phyloP scores from a whole-genome alignment of 2,329 filamentous ascomycete genomes.

The Ophiostoma montium region DNA sequence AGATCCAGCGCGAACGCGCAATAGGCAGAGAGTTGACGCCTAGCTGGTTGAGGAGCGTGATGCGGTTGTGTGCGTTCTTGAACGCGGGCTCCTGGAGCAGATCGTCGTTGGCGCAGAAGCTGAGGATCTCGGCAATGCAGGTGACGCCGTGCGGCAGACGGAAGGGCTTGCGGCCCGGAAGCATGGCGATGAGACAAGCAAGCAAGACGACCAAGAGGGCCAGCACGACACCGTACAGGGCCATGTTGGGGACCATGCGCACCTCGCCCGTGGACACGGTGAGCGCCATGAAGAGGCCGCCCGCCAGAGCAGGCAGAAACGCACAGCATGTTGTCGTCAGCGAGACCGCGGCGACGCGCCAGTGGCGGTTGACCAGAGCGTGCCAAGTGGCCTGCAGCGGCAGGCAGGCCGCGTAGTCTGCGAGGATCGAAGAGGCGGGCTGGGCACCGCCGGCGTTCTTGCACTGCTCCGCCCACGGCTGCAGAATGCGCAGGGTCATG shows the following conservation, averaged over 20 bases:
- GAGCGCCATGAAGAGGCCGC: constrained; percentile 61
- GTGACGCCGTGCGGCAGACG: constrained; percentile 60
- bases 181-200: constrained; percentile 44
- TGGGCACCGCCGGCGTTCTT: constrained; percentile 37
- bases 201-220: constrained; percentile 58
- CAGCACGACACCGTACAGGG: constrained; percentile 60
- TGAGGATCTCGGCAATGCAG: constrained; percentile 62
- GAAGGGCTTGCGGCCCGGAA: constrained; percentile 40
- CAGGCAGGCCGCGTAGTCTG: constrained; percentile 55
- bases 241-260: constrained; percentile 57
- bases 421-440: constrained; percentile 49
- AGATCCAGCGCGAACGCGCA: constrained; percentile 38
- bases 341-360: constrained; percentile 48
- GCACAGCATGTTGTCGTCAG: constrained; percentile 44
- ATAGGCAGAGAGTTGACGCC: constrained; percentile 35
- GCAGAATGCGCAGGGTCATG: constrained; percentile 47
- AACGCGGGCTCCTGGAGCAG: constrained; percentile 62
- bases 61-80: constrained; percentile 46
- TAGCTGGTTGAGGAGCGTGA: constrained; percentile 54
- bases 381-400: constrained; percentile 45
- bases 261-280: constrained; percentile 38
- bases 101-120: constrained; percentile 60
- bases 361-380: constrained; percentile 48
- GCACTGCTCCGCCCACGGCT: constrained; percentile 54
- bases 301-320: constrained; percentile 51